A percentile compares a stretch with the other conserved stretches of the same genome.
Evolutionary conservation across 2,329 filamentous ascomycete genomes (phyloP).

Genomic region (Colletotrichum sp.): DNA sequence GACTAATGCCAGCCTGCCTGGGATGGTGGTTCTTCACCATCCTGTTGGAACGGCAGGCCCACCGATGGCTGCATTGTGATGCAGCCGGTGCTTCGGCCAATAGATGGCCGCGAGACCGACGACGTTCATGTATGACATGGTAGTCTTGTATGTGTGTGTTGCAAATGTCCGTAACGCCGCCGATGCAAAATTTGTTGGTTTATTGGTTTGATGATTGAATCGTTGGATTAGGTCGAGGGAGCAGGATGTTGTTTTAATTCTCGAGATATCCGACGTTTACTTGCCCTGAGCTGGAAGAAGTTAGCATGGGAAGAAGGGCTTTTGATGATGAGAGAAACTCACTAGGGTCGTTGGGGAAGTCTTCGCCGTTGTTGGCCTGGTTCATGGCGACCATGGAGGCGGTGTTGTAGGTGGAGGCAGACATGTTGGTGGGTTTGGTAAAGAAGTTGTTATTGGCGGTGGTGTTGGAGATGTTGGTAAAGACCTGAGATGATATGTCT

Average conservation of each 20-base stretch:
- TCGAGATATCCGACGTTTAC: not conserved
- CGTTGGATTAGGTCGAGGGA: not conserved
- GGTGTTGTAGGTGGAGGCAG: not conserved
- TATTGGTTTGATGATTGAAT: not conserved
- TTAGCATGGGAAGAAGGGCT: not conserved
- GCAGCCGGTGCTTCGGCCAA: not conserved
- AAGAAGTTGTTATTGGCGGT: not conserved
- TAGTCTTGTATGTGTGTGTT: not conserved
- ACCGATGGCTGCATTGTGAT: not conserved
- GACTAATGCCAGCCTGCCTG: not conserved
- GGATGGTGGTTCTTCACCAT: not conserved
- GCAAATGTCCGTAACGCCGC: not conserved
- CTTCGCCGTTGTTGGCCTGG: not conserved
- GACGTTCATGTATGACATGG: not conserved
- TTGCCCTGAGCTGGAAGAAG: not conserved
- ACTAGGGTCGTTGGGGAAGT: constrained; percentile 2
- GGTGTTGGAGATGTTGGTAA: not conserved
- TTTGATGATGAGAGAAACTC: not conserved
- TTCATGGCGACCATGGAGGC: not conserved
- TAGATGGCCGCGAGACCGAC: not conserved
- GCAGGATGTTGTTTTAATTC: not conserved
- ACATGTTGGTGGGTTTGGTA: not conserved
- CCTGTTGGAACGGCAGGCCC: not conserved
- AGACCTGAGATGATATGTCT: not conserved
- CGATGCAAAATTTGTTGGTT: not conserved